Evolutionary conservation across 148 eudicot species (phyloP).

Genomic region (Salicornia ramosissima): DNA sequence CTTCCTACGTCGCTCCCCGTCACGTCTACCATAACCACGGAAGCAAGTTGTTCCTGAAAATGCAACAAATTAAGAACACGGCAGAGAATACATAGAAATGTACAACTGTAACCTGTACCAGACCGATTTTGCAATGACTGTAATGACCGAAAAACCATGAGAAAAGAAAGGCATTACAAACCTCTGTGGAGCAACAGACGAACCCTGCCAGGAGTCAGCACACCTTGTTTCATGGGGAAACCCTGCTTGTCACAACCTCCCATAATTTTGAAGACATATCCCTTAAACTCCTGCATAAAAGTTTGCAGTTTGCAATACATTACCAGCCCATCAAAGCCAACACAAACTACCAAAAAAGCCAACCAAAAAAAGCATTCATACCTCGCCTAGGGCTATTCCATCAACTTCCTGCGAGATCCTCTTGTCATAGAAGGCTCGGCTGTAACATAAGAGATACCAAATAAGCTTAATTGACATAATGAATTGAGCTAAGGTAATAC

Average conservation of each 20-base stretch:
- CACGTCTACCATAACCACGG: conserved; percentile 77
- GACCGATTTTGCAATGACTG: too few relatives aligned
- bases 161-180: conserved; percentile 7
- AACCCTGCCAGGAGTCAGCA: conserved; percentile 70
- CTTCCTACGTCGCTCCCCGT: conserved; percentile 83
- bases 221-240: conserved; percentile 87
- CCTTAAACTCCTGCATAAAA: conserved; percentile 57
- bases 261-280: conserved; percentile 65
- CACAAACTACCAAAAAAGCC: neutral
- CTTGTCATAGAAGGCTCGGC: conserved; percentile 70
- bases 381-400: conserved; percentile 76
- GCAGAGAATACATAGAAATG: neutral
- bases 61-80: neutral
- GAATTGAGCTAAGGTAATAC: too few relatives aligned
- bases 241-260: conserved; percentile 85
- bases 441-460: conserved; percentile 16
- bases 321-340: neutral
- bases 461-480: neutral
- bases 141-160: too few relatives aligned
- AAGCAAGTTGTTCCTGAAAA: conserved; percentile 69
- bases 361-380: conserved; percentile 4
- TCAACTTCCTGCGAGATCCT: conserved; percentile 75
- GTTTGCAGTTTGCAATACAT: too few relatives aligned
- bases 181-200: conserved; percentile 63
- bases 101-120: too few relatives aligned